phyloP scores from a whole-genome alignment of 352 stramenopile species.

The Phytophthora boehmeriae region DNA sequence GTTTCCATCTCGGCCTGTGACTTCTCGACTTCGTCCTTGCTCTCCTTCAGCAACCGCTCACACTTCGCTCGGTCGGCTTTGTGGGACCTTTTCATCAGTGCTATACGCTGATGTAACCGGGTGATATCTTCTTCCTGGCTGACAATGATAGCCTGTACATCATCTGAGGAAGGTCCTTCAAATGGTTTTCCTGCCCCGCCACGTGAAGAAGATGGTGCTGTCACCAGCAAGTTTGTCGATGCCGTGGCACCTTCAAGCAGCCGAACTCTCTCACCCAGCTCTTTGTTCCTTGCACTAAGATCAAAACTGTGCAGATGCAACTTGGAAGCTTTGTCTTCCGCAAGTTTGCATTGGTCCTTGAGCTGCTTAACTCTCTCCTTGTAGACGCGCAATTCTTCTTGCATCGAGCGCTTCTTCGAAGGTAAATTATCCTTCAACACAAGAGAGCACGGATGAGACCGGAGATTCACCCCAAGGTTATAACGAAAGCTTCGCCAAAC shows the following conservation, averaged over 20 bases:
- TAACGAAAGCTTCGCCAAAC: constrained; percentile 22
- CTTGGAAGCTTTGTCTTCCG: constrained; percentile 53
- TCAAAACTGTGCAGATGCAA: constrained; percentile 68
- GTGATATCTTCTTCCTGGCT: constrained; percentile 74
- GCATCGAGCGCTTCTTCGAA: constrained; percentile 47
- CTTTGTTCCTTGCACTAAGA: constrained; percentile 60
- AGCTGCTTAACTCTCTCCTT: constrained; percentile 64
- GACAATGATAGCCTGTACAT: constrained; percentile 52
- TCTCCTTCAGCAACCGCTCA: constrained; percentile 44
- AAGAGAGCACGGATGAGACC: neutral
- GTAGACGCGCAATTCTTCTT: constrained; percentile 69
- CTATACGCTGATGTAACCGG: constrained; percentile 61
- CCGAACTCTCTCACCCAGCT: constrained; percentile 48
- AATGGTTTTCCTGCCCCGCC: constrained; percentile 3
- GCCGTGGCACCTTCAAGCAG: constrained; percentile 36
- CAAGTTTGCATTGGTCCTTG: constrained; percentile 54
- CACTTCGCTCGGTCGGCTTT: constrained; percentile 57
- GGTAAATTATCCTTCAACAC: constrained; percentile 46
- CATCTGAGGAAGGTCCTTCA: constrained; percentile 17
- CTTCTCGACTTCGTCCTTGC: constrained; percentile 56
- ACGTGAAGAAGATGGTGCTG: constrained; percentile 2
- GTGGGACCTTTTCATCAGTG: constrained; percentile 66
- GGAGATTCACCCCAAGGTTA: neutral
- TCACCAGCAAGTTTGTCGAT: constrained; percentile 12
- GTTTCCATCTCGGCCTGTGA: constrained; percentile 46